Base-by-base conservation (phyloP, 768 basidiomycete genomes). In the Strobilomyces dryophilus region DNA sequence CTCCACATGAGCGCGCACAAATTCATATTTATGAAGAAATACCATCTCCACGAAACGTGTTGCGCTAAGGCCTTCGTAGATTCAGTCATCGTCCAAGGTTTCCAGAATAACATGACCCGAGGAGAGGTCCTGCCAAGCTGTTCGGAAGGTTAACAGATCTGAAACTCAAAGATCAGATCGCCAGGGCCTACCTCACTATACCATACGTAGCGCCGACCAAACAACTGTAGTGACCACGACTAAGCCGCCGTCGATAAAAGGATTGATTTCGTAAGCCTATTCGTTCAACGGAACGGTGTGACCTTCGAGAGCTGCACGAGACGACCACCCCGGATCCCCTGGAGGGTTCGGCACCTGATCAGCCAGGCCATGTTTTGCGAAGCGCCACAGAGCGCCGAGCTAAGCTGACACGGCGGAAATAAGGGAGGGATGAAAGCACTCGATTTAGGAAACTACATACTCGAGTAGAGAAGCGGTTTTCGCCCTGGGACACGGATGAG, bases 31-130 rank as follows among this genome's bases (percentile, higher is more conserved):
- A 89, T 83, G 64, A 79, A 87, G 68, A 88, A 89, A 61, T 84
- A 87, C 89, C 89, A 92, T 73, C 90, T 70, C 89, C 89, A 92
- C 0, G 82, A 75, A 14, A 80, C 84, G 61, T 87, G 83, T 62
- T 90, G 83, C 0, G 87, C 79, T 52, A 91, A 78, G 11, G 74
- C 81, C 85, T 86, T 51, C 40, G 31, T 14, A 8, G 10, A 51
- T 36, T 56, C 14, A 51, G 31, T 7, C 11, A 9, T 27, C 6
- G 18, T 15, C 2, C 0, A 15, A 27, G 4, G 2, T 26, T 40
- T 20, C 11, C 27, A 8, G 6, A 41, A 37, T 17, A 29, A 48
- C 21, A 27, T 18, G 26, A 9, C 24, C 92, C 92, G 14, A 94
- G 69, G 11, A 97, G 74, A 2, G 92, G 92, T 0, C 91, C 89